phyloP scores from a whole-genome alignment of 495 filamentous ascomycete genomes.

The Friedmanniomyces endolithicus region DNA sequence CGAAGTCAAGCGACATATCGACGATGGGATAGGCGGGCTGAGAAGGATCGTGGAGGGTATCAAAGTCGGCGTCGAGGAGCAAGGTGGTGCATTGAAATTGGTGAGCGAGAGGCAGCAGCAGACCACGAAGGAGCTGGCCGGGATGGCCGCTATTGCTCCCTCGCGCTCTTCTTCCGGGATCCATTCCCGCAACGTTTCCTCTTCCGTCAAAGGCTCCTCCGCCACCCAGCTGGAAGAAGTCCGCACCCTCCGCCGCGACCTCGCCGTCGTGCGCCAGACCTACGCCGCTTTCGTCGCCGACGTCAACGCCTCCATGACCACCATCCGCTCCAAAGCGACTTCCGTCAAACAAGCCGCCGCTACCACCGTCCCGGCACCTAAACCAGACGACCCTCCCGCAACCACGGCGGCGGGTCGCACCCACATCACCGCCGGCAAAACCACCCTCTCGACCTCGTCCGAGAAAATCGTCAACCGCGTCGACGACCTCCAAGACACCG shows the following conservation, averaged over 20 bases:
- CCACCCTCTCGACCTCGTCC: slow-evolving; percentile 67
- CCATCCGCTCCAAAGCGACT: slow-evolving; percentile 64
- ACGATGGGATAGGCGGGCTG: slow-evolving; percentile 76
- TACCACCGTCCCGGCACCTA: slow-evolving; percentile 55
- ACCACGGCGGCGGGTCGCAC: slow-evolving; percentile 62
- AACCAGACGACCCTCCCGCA: slow-evolving; percentile 48
- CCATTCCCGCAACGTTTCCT: slow-evolving; percentile 3
- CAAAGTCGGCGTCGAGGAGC: slow-evolving; percentile 63
- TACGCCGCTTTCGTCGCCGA: slow-evolving; percentile 83
- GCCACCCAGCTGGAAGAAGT: slow-evolving; percentile 57
- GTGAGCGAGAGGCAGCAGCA: slow-evolving; percentile 91
- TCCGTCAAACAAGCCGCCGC: slow-evolving; percentile 64
- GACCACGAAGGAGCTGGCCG: slow-evolving; percentile 78
- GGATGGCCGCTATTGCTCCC: slow-evolving; percentile 40
- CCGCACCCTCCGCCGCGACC: slow-evolving; percentile 72
- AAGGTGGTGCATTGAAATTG: slow-evolving; percentile 63
- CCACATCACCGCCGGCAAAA: slow-evolving; percentile 77
- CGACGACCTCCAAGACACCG: slow-evolving; percentile 87
- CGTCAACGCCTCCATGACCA: slow-evolving; percentile 73
- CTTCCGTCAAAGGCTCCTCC: slow-evolving; percentile 24
- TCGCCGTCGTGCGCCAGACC: slow-evolving; percentile 85
- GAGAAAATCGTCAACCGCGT: slow-evolving; percentile 81
- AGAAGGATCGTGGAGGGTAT: slow-evolving; percentile 70
- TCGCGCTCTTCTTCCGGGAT: background rate
- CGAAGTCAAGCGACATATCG: slow-evolving; percentile 91